Conservation (phyloP, 2,329 filamentous ascomycete species). For the Penicillium sp. region DNA sequence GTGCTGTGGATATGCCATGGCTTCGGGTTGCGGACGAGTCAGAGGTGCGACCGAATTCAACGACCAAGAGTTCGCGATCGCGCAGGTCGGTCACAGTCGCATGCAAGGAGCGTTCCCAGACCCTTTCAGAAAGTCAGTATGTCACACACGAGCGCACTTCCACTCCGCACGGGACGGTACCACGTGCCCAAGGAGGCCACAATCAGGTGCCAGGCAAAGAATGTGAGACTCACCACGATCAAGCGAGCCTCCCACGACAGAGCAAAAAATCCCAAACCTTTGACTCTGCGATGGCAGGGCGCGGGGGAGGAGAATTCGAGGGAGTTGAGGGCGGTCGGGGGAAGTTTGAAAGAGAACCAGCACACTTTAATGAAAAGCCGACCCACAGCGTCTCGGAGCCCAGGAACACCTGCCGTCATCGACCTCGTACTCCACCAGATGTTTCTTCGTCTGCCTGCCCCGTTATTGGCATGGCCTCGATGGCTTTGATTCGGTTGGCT, state of each 20-base stretch:
- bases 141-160: slow-evolving; percentile 7
- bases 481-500: neutral
- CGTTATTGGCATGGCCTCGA: neutral
- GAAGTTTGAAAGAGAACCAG: neutral
- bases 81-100: slow-evolving; percentile 9
- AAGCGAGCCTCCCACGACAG: neutral
- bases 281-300: neutral
- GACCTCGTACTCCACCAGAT: neutral
- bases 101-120: slow-evolving; percentile 22
- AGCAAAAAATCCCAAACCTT: neutral
- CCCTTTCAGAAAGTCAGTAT: slow-evolving; percentile 6
- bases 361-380: slow-evolving; percentile 12
- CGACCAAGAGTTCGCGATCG: slow-evolving; percentile 5
- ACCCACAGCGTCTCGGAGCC: neutral
- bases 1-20: slow-evolving; percentile 45
- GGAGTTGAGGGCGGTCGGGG: slow-evolving; percentile 1
- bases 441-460: neutral
- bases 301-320: slow-evolving; percentile 3
- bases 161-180: slow-evolving; percentile 8
- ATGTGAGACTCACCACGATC: slow-evolving; percentile 8
- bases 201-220: slow-evolving; percentile 4
- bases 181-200: slow-evolving; percentile 9
- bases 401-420: slow-evolving; percentile 4
- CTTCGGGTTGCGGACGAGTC: slow-evolving; percentile 7
- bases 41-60: neutral